Evolutionary conservation across 106 monocot genomes (phyloP), one percentile per base, ranked within the genome.

Genomic region (Acorus gramineus): DNA sequence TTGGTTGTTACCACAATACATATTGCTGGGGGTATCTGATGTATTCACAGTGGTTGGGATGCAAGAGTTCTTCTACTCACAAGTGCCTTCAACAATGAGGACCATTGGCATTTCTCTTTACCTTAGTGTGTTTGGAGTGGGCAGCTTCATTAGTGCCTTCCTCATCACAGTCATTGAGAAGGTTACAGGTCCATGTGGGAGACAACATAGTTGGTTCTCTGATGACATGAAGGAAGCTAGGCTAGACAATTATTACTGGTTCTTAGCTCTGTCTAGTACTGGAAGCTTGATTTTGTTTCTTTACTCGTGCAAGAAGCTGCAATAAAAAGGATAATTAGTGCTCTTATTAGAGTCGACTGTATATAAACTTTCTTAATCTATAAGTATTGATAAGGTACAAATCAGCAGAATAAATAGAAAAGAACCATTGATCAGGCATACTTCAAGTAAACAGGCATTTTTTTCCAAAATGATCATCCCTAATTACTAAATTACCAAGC

Each of bases 21-120:
- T 91, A 64, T 73, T 98, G 0, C 63, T 98, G 10, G 96, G 96
- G 0, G 52, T 91, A 2, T 85, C 96, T 6, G 87, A 91, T 55
- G 77, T 88, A 1, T 91, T 91, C 66, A 98, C 91, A 2, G 96
- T 91, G 6, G 90, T 98, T 0, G 90, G 96, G 4, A 91, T 98
- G 87, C 87, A 98, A 61, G 96, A 98, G 69, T 91, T 98, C 75
- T 98, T 98, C 73, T 98, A 98, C 59, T 63, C 76, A 1, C 74
- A 83, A 11, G 91, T 98, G 57, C 96, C 87, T 4, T 46, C 63
- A 6, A 66, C 75, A 4, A 91, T 91, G 91, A 80, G 75, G 59
- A 90, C 91, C 5, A 73, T 91, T 5, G 96, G 96, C 13, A 83
- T 98, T n/a, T 87, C 77, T 2, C 83, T 98, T 28, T 98, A 91